phyloP scores from a whole-genome alignment of 2,329 filamentous ascomycete species.

The Setomelanomma holmii region DNA sequence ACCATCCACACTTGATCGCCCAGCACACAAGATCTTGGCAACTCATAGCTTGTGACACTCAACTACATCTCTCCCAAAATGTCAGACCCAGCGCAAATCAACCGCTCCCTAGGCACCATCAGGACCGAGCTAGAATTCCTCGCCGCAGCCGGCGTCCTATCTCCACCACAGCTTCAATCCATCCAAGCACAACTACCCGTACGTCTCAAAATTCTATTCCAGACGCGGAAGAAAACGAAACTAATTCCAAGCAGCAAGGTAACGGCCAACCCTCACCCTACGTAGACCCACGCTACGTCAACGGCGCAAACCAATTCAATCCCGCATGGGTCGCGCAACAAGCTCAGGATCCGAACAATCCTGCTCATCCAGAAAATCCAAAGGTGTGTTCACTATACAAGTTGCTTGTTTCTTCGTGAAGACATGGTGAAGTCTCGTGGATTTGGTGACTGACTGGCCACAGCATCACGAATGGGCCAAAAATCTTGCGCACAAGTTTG shows the following conservation, averaged over 20 bases:
- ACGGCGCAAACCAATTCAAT: slow-evolving; percentile 23
- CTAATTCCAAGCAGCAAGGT: slow-evolving; percentile 7
- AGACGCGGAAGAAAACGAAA: not conserved
- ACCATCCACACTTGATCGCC: not conserved
- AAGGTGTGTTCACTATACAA: no score
- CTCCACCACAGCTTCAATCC: slow-evolving; percentile 22
- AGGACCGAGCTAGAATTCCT: slow-evolving; percentile 26
- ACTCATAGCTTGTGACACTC: not conserved
- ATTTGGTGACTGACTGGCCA: not conserved
- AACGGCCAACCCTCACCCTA: slow-evolving; percentile 26
- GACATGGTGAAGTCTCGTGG: no score
- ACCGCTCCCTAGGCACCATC: slow-evolving; percentile 21
- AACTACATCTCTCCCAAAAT: slow-evolving; percentile 1
- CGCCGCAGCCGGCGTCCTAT: slow-evolving; percentile 20
- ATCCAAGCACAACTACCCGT: slow-evolving; percentile 28
- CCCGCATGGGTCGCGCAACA: slow-evolving; percentile 25
- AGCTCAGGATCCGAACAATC: slow-evolving; percentile 27
- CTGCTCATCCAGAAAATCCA: slow-evolving; percentile 23
- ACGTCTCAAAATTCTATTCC: not conserved
- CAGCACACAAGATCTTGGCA: not conserved
- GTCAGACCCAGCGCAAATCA: slow-evolving; percentile 24
- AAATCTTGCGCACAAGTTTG: slow-evolving; percentile 26
- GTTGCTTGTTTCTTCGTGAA: no score
- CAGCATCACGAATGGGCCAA: slow-evolving; percentile 30
- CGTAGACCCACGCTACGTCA: slow-evolving; percentile 20